phyloP scores from a whole-genome alignment of 306 rosid genomes.

The Quercus robur region DNA sequence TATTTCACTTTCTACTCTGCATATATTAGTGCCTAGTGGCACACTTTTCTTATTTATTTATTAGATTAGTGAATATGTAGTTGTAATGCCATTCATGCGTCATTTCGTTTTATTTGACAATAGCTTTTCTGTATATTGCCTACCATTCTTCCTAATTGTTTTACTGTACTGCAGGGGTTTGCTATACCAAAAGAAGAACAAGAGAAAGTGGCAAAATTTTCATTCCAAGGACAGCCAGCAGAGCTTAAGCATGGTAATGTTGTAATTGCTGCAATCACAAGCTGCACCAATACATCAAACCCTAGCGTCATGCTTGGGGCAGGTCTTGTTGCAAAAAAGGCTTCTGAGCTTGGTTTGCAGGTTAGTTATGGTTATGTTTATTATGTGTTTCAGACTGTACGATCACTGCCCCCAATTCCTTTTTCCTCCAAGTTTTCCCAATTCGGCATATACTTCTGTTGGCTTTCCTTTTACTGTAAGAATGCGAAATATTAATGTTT shows the following conservation, averaged over 20 bases:
- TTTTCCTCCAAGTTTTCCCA: slow-evolving; percentile 2
- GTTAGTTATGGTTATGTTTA: slow-evolving; percentile 35
- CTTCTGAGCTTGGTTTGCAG: slow-evolving; percentile 80
- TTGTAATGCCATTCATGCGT: slow-evolving; percentile 11
- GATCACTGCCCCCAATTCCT: background rate
- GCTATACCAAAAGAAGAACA: slow-evolving; percentile 87
- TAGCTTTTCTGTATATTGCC: slow-evolving; percentile 6
- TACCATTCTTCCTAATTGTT: slow-evolving; percentile 5
- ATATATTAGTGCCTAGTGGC: no score
- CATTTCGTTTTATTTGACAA: slow-evolving; percentile 12
- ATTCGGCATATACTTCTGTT: background rate
- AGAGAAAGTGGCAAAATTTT: slow-evolving; percentile 71
- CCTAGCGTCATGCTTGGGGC: slow-evolving; percentile 99
- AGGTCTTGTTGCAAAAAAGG: slow-evolving; percentile 92
- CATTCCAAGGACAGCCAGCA: slow-evolving; percentile 84
- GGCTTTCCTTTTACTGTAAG: slow-evolving; percentile 1
- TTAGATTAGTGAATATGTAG: slow-evolving; percentile 4
- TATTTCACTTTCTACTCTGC: background rate
- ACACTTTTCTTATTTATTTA: background rate
- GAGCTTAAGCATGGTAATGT: slow-evolving; percentile 88
- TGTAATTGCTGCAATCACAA: slow-evolving; percentile 95
- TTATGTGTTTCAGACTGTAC: background rate
- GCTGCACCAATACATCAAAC: slow-evolving; percentile 95
- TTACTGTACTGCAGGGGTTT: slow-evolving; percentile 56
- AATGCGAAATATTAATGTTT: background rate